phyloP scores from a whole-genome alignment of 2,329 filamentous ascomycete genomes.

The Rhytidhysteron rufulum region DNA sequence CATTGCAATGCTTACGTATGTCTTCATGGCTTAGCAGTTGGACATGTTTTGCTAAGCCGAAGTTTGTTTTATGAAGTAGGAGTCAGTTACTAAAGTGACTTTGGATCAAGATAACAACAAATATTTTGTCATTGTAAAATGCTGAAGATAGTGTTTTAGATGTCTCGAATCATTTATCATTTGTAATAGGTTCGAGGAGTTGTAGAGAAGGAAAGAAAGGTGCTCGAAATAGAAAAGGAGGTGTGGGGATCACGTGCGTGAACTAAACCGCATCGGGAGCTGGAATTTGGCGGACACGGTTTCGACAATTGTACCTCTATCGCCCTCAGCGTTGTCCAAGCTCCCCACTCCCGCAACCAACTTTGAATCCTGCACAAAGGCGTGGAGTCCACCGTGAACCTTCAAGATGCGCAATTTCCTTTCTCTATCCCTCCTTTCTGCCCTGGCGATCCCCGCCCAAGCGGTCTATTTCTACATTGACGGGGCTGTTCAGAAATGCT shows the following conservation, averaged over 20 bases:
- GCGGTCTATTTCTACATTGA: constrained; percentile 97
- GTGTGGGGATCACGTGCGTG: neutral
- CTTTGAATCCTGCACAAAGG: neutral
- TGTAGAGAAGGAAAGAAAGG: too few species aligned
- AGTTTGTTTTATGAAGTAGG: too few species aligned
- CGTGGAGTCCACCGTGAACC: constrained; percentile 22
- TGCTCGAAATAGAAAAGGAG: neutral
- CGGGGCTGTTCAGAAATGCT: constrained; percentile 81
- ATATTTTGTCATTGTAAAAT: too few species aligned
- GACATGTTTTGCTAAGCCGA: too few species aligned
- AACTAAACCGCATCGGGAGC: constrained; percentile 1
- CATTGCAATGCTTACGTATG: too few species aligned
- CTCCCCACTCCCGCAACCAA: neutral
- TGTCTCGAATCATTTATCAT: too few species aligned
- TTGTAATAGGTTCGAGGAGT: too few species aligned
- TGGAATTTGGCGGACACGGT: constrained; percentile 1
- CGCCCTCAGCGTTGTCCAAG: neutral
- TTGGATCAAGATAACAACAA: too few species aligned
- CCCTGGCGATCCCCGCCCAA: constrained; percentile 60
- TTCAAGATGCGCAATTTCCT: constrained; percentile 26
- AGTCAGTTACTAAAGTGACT: too few species aligned
- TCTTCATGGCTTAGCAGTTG: too few species aligned
- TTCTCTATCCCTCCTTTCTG: constrained; percentile 64
- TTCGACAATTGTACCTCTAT: neutral
- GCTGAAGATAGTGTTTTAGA: too few species aligned